A percentile compares a stretch with the other conserved stretches of the same genome.
Evolutionary conservation across 75 land plant genomes (phyloP).

Genomic region (Ceratopteris richardii): DNA sequence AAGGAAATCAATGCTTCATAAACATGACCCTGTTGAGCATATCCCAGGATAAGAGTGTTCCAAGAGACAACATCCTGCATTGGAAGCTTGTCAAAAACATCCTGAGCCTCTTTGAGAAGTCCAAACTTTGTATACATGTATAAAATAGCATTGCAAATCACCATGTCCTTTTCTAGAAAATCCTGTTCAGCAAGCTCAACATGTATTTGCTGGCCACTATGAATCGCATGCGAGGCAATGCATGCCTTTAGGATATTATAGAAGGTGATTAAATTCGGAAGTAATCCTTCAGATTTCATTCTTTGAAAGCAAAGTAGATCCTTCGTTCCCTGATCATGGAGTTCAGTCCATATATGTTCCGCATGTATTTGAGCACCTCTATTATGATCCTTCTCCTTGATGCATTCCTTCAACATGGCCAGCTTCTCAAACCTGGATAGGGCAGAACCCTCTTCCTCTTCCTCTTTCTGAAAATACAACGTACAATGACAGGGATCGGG

Average conservation of each 20-base stretch:
- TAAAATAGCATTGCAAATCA: slow-evolving; percentile 21
- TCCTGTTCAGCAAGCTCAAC: slow-evolving; percentile 12
- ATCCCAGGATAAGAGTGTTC: slow-evolving; percentile 26
- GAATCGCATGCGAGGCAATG: neutral
- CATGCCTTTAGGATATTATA: neutral
- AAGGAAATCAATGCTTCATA: slow-evolving; percentile 13
- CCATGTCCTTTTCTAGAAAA: slow-evolving; percentile 14
- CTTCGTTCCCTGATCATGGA: too few relatives aligned
- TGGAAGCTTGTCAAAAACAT: slow-evolving; percentile 16
- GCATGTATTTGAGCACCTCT: too few relatives aligned
- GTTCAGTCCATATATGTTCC: too few relatives aligned
- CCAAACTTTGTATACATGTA: slow-evolving; percentile 17
- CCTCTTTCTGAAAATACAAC: too few relatives aligned
- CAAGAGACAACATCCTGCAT: slow-evolving; percentile 19
- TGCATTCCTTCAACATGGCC: too few relatives aligned
- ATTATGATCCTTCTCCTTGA: too few relatives aligned
- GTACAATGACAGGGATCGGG: too few relatives aligned
- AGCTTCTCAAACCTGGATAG: too few relatives aligned
- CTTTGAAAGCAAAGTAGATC: neutral
- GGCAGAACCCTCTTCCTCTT: too few relatives aligned
- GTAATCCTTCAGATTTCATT: neutral
- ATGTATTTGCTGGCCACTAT: neutral
- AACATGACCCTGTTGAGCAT: slow-evolving; percentile 9
- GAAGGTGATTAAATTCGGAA: neutral
- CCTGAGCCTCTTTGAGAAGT: neutral